Evolutionary conservation across 495 filamentous ascomycete genomes (phyloP), one percentile per base, ranked within the genome.

Genomic region (Xylaria nigripes): DNA sequence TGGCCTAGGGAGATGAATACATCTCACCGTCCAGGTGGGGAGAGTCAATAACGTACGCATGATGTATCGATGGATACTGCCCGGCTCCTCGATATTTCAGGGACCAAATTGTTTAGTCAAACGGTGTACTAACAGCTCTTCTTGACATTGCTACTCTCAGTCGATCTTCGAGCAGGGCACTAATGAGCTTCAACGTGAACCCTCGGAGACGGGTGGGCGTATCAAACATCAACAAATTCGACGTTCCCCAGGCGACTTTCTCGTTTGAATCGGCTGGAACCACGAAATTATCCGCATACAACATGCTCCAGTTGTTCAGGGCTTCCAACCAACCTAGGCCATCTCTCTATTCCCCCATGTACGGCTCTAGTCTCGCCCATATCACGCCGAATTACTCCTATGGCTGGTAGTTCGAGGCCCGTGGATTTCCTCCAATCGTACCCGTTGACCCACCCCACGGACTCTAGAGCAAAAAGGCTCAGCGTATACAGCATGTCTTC

Each of bases 321-420:
- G 82, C 80, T n/a, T 84, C 77, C 10, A 81, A 64, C 78, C 78
- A 86, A 6, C 81, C 72, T 29, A 83, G 59, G 0, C 81, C 82
- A 63, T 85, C 80, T 0, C 51, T 45, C 15, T 55, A 54, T 52
- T 73, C 83, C 0, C 74, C 73, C 12, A 50, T 13, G 24, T 61
- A 51, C 3, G 55, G 30, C 50, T 60, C 49, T 9, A 50, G 51
- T 24, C 24, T 73, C 70, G 1, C 74, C 74, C 6, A 75, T 34
- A 15, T 55, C 64, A 46, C 67, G 70, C 51, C 71, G 70, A 45
- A 70, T 73, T 3, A 69, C 61, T 0, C 66, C 72, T 9, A 72
- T 44, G 7, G 75, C 75, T 49, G 71, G 73, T 6, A 48, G 65
- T 56, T 79, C 76, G 30, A 74, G 49, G 5, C 67, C 62, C 3